A percentile compares a stretch with the other conserved stretches of the same genome.
These are phyloP conservation scores for Penicillium sp. DNA, from an alignment of 2,329 filamentous ascomycete species.

Conservation along the genomic window DNA sequence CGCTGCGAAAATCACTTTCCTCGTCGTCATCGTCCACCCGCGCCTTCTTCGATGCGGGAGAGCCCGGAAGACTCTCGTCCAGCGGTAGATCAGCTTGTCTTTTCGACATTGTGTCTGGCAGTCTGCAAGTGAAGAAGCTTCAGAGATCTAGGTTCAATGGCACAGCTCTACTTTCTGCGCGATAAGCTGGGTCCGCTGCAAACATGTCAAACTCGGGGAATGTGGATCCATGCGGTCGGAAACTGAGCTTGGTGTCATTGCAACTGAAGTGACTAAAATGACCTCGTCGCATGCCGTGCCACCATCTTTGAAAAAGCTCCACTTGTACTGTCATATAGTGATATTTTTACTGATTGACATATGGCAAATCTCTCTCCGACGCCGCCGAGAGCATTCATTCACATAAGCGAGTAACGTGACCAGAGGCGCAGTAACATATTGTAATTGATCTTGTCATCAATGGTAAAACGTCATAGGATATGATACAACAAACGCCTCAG, in stretches of 20 bases:
- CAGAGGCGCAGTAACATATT: slow-evolving; percentile 14
- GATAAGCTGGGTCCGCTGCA: slow-evolving; percentile 16
- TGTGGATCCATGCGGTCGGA: not conserved
- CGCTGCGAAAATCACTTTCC: slow-evolving; percentile 20
- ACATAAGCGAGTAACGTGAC: too few species aligned
- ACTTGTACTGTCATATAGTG: not conserved
- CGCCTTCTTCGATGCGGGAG: slow-evolving; percentile 42
- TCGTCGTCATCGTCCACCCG: slow-evolving; percentile 34
- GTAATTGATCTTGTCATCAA: slow-evolving; percentile 26
- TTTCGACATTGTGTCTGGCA: slow-evolving; percentile 39
- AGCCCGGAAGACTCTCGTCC: slow-evolving; percentile 32
- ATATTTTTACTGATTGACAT: not conserved
- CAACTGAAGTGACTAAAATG: not conserved
- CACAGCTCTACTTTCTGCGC: slow-evolving; percentile 15
- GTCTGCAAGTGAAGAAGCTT: slow-evolving; percentile 6
- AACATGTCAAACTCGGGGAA: slow-evolving; percentile 18
- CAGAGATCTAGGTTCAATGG: slow-evolving; percentile 11
- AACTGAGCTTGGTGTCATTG: not conserved
- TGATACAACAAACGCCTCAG: slow-evolving; percentile 24
- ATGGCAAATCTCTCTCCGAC: too few species aligned
- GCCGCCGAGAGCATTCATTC: too few species aligned
- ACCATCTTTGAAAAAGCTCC: not conserved
- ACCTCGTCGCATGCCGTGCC: not conserved
- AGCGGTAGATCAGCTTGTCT: slow-evolving; percentile 41
- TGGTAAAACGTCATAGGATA: slow-evolving; percentile 26